These are phyloP conservation scores for Xylaria sp. DNA, from an alignment of 2,329 filamentous ascomycete species.

Conservation along the genomic window DNA sequence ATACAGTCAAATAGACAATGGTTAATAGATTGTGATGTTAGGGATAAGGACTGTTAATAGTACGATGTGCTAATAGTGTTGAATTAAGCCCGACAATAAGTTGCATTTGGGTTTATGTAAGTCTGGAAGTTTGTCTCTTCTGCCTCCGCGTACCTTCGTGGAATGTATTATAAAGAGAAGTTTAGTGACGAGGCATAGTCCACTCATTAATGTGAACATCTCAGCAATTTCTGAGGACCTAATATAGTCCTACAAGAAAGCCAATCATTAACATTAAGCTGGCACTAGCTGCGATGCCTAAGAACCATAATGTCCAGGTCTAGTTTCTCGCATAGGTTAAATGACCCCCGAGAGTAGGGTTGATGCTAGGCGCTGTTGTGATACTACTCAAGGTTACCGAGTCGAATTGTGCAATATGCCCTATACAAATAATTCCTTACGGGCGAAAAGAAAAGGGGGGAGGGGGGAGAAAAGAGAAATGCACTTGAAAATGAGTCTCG, in stretches of 20 bases:
- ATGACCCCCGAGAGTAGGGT: neutral
- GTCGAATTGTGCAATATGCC: neutral
- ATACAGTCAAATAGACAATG: neutral
- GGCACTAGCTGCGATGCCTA: neutral
- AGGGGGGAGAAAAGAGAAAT: constrained; percentile 1
- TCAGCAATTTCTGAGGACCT: neutral
- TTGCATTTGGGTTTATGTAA: neutral
- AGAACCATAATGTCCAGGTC: neutral
- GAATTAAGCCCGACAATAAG: neutral
- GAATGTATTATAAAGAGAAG: neutral
- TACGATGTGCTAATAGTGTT: neutral
- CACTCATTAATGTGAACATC: neutral
- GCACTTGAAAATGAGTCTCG: neutral
- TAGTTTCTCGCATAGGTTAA: neutral
- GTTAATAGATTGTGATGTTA: neutral
- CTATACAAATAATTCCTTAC: neutral
- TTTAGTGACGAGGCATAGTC: neutral
- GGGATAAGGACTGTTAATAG: too few relatives aligned
- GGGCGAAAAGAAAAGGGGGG: too few relatives aligned
- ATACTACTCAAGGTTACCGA: neutral
- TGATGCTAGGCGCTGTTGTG: neutral
- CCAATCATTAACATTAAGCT: neutral
- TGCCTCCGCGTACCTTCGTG: neutral
- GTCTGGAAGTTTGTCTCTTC: neutral
- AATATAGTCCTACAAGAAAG: constrained; percentile 3